Evolutionary conservation across 129 eudicot genomes (phyloP).

Genomic region (Helianthus tuberosus): DNA sequence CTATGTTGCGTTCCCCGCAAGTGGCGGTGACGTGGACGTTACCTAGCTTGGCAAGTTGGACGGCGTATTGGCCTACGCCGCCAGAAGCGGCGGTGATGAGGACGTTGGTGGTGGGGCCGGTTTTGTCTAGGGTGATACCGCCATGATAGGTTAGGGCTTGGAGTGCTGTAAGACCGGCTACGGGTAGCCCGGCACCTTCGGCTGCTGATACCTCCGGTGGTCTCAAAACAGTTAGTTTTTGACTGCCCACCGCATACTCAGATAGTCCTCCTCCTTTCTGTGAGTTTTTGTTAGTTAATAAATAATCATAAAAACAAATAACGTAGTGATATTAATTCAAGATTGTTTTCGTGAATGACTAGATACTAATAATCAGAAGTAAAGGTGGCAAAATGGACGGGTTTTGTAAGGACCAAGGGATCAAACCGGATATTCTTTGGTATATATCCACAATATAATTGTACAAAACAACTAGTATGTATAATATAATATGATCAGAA

Average conservation of each 20-base stretch:
- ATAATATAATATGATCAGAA: neutral
- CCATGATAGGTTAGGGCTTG: slow-evolving; percentile 64
- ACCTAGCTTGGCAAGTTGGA: slow-evolving; percentile 81
- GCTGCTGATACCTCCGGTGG: slow-evolving; percentile 86
- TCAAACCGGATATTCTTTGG: slow-evolving; percentile 11
- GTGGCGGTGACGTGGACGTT: slow-evolving; percentile 86
- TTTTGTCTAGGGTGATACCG: slow-evolving; percentile 76
- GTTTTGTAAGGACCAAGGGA: neutral
- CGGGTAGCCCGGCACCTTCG: slow-evolving; percentile 66
- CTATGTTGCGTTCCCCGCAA: slow-evolving; percentile 84
- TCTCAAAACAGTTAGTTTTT: slow-evolving; percentile 59
- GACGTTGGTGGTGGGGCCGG: slow-evolving; percentile 54
- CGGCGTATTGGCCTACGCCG: slow-evolving; percentile 84
- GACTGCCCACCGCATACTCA: slow-evolving; percentile 70
- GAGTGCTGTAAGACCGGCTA: slow-evolving; percentile 81
- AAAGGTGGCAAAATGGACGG: slow-evolving; percentile 9
- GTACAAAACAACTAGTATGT: neutral
- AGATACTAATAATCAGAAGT: slow-evolving; percentile 7
- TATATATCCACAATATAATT: neutral
- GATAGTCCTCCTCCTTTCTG: slow-evolving; percentile 74
- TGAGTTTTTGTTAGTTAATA: slow-evolving; percentile 1
- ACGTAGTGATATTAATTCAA: slow-evolving; percentile 15
- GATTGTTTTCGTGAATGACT: neutral
- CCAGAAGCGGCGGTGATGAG: slow-evolving; percentile 91
- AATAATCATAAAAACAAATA: neutral